Base-by-base conservation (phyloP, 2,329 filamentous ascomycete species). In the Alternaria ethzedia region DNA sequence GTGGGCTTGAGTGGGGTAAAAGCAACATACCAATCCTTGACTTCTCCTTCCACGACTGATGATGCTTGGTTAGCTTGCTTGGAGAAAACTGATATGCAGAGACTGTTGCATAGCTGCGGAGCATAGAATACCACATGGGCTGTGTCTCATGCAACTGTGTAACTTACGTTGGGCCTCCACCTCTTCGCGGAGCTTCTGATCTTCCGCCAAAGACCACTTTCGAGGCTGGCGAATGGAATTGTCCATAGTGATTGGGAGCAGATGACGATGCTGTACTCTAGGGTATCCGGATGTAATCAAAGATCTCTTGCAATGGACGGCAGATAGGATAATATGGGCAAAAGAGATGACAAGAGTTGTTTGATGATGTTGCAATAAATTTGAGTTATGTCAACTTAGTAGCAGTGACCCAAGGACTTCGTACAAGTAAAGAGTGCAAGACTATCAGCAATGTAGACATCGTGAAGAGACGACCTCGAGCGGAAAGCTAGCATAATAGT, bases 11-110 rank as follows among this genome's bases (percentile, higher is more conserved):
- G 32, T 25, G 25, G n/a, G 17, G 11, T 13, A 9, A 10, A 49
- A 25, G 9, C n/a, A 13, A 32, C 65, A 13, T 64, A 71, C 69
- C 79, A 80, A 54, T 77, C 74, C 63, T 69, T 76, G 21, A 75
- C 68, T 45, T 69, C 68, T 36, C 68, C 68, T 36, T 66, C 68
- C 12, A 64, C 61, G 25, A 70, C 72, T 72, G 13, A n/a, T 44
- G 13, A 23, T 15, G 36, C 9, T 36, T n/a, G 51, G 52, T 59
- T 15, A 52, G 59, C 32, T 47, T 26, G 10, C 43, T 9, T 8
- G 23, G 10, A 20, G 23, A 41, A 36, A 2, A 21, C 7, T 41
- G 25, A 25, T 23, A 41, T 36, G 30, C 13, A 45, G 15, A 46
- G 36, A 17, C 17, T 26, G 25, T 9, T 49, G 45, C 20, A 9